Evolutionary conservation across 495 filamentous ascomycete species (phyloP).

Genomic region (Amorphotheca resinae): DNA sequence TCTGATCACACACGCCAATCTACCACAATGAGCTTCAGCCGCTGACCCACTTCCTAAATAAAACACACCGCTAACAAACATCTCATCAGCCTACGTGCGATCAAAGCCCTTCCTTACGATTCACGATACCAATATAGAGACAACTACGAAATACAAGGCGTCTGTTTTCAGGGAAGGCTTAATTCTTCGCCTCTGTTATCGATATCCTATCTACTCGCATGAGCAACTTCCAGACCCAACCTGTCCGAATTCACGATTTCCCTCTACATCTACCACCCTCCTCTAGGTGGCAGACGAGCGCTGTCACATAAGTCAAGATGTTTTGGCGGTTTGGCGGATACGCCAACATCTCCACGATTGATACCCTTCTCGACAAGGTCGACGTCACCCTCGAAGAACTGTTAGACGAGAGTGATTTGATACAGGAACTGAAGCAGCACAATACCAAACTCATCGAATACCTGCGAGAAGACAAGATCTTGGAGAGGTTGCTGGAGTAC

Average conservation of each 20-base stretch:
- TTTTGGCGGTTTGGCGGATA: constrained; percentile 99
- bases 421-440: constrained; percentile 95
- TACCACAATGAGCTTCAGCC: background rate
- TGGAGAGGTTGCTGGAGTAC: constrained; percentile 81
- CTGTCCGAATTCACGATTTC: constrained; percentile 4
- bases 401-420: constrained; percentile 87
- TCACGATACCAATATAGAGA: constrained; percentile 16
- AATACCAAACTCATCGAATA: constrained; percentile 97
- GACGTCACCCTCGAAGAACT: constrained; percentile 92
- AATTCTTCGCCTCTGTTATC: constrained; percentile 11
- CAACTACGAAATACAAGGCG: constrained; percentile 4
- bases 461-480: constrained; percentile 73
- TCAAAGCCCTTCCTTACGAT: constrained; percentile 8
- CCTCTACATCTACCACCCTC: constrained; percentile 9
- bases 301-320: constrained; percentile 55
- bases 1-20: background rate
- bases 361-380: constrained; percentile 89
- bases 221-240: constrained; percentile 10
- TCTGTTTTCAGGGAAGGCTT: constrained; percentile 7
- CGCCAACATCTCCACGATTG: constrained; percentile 90
- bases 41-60: background rate
- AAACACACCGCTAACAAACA: constrained; percentile 8
- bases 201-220: constrained; percentile 16
- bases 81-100: constrained; percentile 6
- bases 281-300: constrained; percentile 20